Evolutionary conservation across 495 filamentous ascomycete genomes (phyloP).

Genomic region (Trichoderma erinaceum): DNA sequence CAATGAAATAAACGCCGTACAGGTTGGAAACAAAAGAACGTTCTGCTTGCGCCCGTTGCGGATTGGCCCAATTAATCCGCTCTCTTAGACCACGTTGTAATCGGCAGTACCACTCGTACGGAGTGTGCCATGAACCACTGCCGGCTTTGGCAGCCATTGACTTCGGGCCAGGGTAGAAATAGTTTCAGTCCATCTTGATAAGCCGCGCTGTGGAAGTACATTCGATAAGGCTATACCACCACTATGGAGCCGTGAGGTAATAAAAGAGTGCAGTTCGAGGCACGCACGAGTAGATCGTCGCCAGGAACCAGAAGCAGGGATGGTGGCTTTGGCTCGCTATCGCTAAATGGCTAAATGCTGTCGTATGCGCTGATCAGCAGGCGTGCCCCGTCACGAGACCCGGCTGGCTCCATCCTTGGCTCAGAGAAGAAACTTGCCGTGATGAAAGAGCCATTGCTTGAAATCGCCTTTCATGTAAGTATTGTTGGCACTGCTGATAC

Average conservation of each 20-base stretch:
- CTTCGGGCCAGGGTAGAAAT: not conserved
- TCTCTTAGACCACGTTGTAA: not conserved
- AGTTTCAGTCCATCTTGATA: not conserved
- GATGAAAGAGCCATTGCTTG: not conserved
- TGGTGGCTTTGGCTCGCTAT: not conserved
- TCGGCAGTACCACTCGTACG: no score
- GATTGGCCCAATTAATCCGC: not conserved
- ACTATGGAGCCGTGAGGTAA: no score
- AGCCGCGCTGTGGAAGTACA: not conserved
- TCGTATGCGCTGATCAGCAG: slow-evolving; percentile 11
- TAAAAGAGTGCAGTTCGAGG: no score
- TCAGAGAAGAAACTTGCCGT: not conserved
- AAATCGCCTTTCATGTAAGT: not conserved
- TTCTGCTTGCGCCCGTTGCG: not conserved
- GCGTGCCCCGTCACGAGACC: slow-evolving; percentile 9
- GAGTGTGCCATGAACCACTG: not conserved
- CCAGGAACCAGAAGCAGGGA: not conserved
- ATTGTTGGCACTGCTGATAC: no score
- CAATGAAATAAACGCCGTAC: not conserved
- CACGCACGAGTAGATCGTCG: not conserved
- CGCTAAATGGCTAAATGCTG: not conserved
- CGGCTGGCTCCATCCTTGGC: slow-evolving; percentile 4
- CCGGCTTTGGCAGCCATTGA: not conserved
- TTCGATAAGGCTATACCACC: not conserved
- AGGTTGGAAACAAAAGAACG: not conserved